These are phyloP conservation scores for Macrolepiota dolichaula DNA, from an alignment of 768 basidiomycete genomes.

Conservation along the genomic window DNA sequence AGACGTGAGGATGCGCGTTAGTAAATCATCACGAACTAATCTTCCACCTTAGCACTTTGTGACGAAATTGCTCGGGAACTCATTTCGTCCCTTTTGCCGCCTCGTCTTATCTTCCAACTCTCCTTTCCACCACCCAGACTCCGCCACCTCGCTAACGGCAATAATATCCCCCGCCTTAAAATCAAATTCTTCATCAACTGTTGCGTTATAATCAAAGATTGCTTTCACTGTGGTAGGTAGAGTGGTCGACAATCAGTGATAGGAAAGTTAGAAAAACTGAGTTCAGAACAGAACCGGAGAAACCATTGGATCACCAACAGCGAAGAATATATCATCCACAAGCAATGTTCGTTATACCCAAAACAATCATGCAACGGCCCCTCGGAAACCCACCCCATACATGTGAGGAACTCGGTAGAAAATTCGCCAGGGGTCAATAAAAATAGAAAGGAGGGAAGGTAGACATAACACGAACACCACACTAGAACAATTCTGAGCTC, in stretches of 20 bases:
- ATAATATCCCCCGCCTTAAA: slow-evolving; percentile 96
- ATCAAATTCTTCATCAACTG: slow-evolving; percentile 91
- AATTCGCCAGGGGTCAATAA: no score
- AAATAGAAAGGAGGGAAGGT: no score
- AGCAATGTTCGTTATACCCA: no score
- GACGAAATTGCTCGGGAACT: slow-evolving; percentile 90
- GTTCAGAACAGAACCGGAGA: neutral
- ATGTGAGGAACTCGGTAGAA: no score
- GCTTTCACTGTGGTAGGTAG: slow-evolving; percentile 68
- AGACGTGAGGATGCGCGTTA: no score
- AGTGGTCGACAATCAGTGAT: slow-evolving; percentile 2
- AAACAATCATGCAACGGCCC: no score
- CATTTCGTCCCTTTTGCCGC: slow-evolving; percentile 65
- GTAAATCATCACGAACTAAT: no score
- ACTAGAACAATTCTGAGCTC: neutral
- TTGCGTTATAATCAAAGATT: slow-evolving; percentile 80
- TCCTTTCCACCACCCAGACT: slow-evolving; percentile 98
- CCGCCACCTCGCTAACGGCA: slow-evolving; percentile 89
- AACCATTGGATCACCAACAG: no score
- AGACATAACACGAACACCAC: neutral
- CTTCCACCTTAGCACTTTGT: no score
- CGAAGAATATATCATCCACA: neutral
- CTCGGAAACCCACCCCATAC: no score
- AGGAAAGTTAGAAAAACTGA: neutral
- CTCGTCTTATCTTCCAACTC: slow-evolving; percentile 75